Evolutionary conservation across 2,329 filamentous ascomycete genomes (phyloP), one percentile per base, ranked within the genome.

Genomic region (Aspergillus fumigatus): DNA sequence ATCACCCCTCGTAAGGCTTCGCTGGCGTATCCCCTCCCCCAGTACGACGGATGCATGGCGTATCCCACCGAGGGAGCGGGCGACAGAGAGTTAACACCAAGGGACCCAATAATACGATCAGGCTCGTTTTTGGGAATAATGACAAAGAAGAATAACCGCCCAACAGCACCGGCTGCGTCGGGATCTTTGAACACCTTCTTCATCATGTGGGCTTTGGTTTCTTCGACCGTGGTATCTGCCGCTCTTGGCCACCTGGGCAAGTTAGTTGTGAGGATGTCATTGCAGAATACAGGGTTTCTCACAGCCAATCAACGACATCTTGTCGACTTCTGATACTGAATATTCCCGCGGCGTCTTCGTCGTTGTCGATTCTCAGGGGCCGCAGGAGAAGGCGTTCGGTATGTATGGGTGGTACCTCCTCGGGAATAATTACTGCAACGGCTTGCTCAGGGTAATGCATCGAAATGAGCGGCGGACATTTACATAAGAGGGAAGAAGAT

Each of bases 251-350:
- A 60, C 4, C 59, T 65, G 21, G 21, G 19, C 10, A 4, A 23
- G n/a, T 51, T 2, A 17, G 49, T 21, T 21, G 6, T 10, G 17
- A 9, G 29, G 6, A 3, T 1, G 1, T 23, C 7, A n/a, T 17
- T 35, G 17, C 17, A 14, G 21, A 21, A 19, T 38, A 3, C 25
- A 26, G 25, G 19, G 1, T 40, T 25, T 43, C 60, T 59, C 60
- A 70, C 67, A 69, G 63, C 62, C 63, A 70, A 25, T 63, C 55
- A 23, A 66, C 67, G 32, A 70, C 67, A 8, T 69, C 66, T 47
- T 62, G 55, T 51, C 59, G 59, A 19, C 55, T 56, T 52, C 66
- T 58, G 21, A 65, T 62, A 25, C 61, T 66, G 56, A 62, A 68
- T 5, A 69, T 40, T n/a, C 58, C 61, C 1, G 52, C 48, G 2